These are phyloP conservation scores for Termitomyces eurrhizus DNA, from an alignment of 768 basidiomycete species.

Conservation along the genomic window DNA sequence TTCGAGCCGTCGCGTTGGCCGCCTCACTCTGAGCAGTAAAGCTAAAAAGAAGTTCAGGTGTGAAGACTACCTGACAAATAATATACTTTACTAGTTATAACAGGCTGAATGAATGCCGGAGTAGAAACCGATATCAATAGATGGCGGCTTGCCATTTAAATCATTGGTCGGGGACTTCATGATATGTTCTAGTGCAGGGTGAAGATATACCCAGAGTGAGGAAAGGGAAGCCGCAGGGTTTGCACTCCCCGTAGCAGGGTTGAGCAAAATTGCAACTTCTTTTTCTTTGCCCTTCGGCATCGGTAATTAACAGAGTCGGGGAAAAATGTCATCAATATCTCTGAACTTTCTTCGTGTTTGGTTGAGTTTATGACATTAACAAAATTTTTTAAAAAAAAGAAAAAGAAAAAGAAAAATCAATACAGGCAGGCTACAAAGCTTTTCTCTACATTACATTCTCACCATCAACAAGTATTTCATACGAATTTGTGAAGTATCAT, in stretches of 20 bases:
- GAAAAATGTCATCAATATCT: not conserved
- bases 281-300: conserved; percentile 29
- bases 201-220: conserved; percentile 70
- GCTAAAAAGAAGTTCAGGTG: conserved; percentile 25
- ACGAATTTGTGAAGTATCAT: conserved; percentile 53
- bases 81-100: conserved; percentile 66
- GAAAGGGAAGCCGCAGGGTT: conserved; percentile 72
- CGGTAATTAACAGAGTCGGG: not conserved
- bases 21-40: conserved; percentile 58
- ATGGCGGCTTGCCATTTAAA: conserved; percentile 54
- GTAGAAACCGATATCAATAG: conserved; percentile 69
- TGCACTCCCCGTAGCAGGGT: conserved; percentile 59
- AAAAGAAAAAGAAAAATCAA: too few species aligned
- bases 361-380: not conserved
- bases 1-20: conserved; percentile 27
- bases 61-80: conserved; percentile 12
- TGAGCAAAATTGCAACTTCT: conserved; percentile 32
- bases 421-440: not conserved
- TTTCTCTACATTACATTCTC: conserved; percentile 29
- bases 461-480: conserved; percentile 57
- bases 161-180: conserved; percentile 64
- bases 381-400: not conserved
- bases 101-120: conserved; percentile 79
- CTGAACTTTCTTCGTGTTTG: not conserved
- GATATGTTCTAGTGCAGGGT: conserved; percentile 75